Evolutionary conservation across 208 protist species (phyloP).

Genomic region (Endotrypanum monterogeii): DNA sequence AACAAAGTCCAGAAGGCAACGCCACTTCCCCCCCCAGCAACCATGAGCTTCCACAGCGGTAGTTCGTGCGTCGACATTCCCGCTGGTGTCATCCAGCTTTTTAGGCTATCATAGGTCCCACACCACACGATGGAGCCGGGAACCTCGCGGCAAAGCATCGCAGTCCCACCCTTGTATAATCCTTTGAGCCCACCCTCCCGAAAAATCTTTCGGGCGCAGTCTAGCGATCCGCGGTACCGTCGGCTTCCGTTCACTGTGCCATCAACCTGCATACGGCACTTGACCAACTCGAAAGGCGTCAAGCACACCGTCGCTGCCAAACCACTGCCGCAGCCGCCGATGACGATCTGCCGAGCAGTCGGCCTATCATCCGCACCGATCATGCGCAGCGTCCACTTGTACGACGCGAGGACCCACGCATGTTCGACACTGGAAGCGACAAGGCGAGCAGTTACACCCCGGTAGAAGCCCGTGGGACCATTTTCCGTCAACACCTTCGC

Average conservation of each 20-base stretch:
- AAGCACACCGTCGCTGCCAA: conserved; percentile 66
- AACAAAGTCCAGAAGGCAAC: conserved; percentile 85
- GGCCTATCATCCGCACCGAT: conserved; percentile 59
- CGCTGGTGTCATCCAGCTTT: conserved; percentile 48
- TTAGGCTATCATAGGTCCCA: conserved; percentile 79
- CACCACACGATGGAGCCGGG: conserved; percentile 84
- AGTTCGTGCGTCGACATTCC: conserved; percentile 40
- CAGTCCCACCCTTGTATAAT: conserved; percentile 69
- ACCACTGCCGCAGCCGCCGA: conserved; percentile 67
- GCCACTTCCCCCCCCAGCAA: conserved; percentile 76
- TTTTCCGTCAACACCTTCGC: conserved; percentile 45
- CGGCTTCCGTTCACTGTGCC: conserved; percentile 28
- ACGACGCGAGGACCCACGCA: conserved; percentile 78
- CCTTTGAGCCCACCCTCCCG: conserved; percentile 38
- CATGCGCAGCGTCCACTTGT: conserved; percentile 62
- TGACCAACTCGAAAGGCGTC: conserved; percentile 86
- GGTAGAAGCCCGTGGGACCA: conserved; percentile 79
- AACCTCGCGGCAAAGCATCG: conserved; percentile 81
- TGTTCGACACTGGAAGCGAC: conserved; percentile 74
- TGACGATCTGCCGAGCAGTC: conserved; percentile 32
- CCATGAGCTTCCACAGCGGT: conserved; percentile 54
- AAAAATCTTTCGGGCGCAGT: conserved; percentile 56
- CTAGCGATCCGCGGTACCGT: conserved; percentile 44
- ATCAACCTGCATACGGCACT: conserved; percentile 85
- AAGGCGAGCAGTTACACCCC: conserved; percentile 68